A percentile compares a stretch with the other conserved stretches of the same genome.
Conservation (phyloP, 768 basidiomycete species). For the Mycena olivaceomarginata region DNA sequence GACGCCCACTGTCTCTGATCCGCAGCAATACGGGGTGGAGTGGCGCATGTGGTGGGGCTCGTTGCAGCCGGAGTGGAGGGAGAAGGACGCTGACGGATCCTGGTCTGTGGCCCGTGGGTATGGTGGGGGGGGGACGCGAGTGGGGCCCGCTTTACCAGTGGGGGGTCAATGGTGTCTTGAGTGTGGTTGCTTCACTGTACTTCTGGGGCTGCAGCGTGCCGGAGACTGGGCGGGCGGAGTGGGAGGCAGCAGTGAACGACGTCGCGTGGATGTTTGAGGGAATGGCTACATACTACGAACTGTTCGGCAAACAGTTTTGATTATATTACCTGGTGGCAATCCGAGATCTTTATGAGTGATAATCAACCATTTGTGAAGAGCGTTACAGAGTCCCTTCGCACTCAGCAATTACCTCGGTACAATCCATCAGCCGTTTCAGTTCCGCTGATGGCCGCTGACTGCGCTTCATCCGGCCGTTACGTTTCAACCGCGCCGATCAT, state of each 20-base stretch:
- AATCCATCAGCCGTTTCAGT: no score
- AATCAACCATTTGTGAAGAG: no score
- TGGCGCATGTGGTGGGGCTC: not conserved
- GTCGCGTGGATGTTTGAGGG: not conserved
- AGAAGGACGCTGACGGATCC: not conserved
- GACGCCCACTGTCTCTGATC: no score
- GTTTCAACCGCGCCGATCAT: no score
- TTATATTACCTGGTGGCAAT: no score
- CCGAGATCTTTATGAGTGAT: no score
- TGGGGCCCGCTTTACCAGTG: not conserved
- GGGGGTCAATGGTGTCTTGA: not conserved
- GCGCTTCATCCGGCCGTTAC: no score
- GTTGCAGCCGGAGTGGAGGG: not conserved
- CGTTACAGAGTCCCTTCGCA: no score
- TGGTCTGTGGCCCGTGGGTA: not conserved
- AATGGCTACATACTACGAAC: no score
- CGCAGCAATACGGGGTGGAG: not conserved
- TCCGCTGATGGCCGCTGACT: no score
- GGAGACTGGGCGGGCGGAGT: not conserved
- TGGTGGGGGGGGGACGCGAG: not conserved
- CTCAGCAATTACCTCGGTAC: no score
- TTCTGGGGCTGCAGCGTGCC: not conserved
- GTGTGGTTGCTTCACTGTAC: not conserved
- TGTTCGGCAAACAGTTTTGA: not conserved
- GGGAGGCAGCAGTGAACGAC: not conserved